These are phyloP conservation scores for Fusarium burgessii DNA, from an alignment of 2,329 filamentous ascomycete genomes.

Conservation along the genomic window DNA sequence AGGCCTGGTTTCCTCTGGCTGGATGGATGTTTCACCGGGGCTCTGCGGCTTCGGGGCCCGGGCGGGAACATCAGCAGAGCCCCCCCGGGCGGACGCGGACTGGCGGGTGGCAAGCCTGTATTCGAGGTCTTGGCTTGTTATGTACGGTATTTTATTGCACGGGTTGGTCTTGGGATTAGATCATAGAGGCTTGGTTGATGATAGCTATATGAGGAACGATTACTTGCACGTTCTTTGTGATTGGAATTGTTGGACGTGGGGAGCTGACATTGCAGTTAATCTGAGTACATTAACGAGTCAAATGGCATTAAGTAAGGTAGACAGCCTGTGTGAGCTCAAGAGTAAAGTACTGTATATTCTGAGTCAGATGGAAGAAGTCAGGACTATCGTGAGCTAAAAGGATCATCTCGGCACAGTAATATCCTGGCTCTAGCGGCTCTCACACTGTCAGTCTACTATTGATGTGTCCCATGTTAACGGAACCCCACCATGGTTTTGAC, in stretches of 20 bases:
- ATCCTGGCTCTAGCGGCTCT: background rate
- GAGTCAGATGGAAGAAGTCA: slow-evolving; percentile 23
- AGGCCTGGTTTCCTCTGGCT: background rate
- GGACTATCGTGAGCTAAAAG: background rate
- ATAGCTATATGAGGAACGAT: slow-evolving; percentile 10
- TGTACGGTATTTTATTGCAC: slow-evolving; percentile 6
- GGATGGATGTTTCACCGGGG: slow-evolving; percentile 19
- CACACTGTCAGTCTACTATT: slow-evolving; percentile 21
- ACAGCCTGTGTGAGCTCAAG: slow-evolving; percentile 15
- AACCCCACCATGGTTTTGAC: slow-evolving; percentile 32
- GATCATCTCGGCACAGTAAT: slow-evolving; percentile 18
- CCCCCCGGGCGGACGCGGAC: slow-evolving; percentile 22
- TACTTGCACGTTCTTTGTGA: slow-evolving; percentile 3
- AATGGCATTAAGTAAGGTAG: slow-evolving; percentile 18
- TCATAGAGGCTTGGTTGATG: slow-evolving; percentile 20
- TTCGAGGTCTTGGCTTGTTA: slow-evolving; percentile 9
- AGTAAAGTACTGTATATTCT: slow-evolving; percentile 36
- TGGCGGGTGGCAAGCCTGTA: slow-evolving; percentile 32
- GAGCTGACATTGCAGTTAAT: slow-evolving; percentile 28
- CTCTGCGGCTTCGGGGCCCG: slow-evolving; percentile 38
- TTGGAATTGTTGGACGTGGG: slow-evolving; percentile 43
- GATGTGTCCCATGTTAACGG: slow-evolving; percentile 23
- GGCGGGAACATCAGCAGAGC: slow-evolving; percentile 29
- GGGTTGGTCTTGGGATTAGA: slow-evolving; percentile 9
- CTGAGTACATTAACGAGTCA: slow-evolving; percentile 34